phyloP scores from a whole-genome alignment of 2,329 filamentous ascomycete genomes.

The Nectriaceae sp. region DNA sequence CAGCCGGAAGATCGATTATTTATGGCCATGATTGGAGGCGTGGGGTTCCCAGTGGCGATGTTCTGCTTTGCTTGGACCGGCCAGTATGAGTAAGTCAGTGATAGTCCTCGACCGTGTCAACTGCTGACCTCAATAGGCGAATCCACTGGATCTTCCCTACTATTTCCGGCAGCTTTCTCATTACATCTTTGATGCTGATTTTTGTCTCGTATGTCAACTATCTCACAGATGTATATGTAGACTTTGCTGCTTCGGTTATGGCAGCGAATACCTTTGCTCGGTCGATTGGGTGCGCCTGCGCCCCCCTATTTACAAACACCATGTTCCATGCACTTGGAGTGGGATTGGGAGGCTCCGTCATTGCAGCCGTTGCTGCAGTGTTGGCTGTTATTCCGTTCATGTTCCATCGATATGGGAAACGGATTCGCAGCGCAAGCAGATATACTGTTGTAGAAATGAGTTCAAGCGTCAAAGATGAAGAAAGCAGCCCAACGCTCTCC shows the following conservation, averaged over 20 bases:
- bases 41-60: slow-evolving; percentile 10
- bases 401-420: neutral
- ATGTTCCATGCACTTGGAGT: neutral
- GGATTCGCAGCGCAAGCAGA: too few relatives aligned
- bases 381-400: neutral
- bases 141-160: neutral
- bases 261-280: neutral
- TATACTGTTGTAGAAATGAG: too few relatives aligned
- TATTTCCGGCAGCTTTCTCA: neutral
- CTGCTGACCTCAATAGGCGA: too few relatives aligned
- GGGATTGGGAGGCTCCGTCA: neutral
- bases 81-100: neutral
- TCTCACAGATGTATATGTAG: neutral
- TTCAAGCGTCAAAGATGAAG: too few relatives aligned
- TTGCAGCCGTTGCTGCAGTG: neutral
- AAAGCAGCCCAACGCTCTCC: too few relatives aligned
- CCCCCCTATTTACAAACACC: neutral
- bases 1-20: slow-evolving; percentile 48
- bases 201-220: neutral
- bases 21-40: slow-evolving; percentile 6
- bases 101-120: too few relatives aligned
- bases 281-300: neutral
- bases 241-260: neutral
- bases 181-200: neutral
- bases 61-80: slow-evolving; percentile 53